Conservation (phyloP, 257 asterid genomes). For the Gentiana dahurica region DNA sequence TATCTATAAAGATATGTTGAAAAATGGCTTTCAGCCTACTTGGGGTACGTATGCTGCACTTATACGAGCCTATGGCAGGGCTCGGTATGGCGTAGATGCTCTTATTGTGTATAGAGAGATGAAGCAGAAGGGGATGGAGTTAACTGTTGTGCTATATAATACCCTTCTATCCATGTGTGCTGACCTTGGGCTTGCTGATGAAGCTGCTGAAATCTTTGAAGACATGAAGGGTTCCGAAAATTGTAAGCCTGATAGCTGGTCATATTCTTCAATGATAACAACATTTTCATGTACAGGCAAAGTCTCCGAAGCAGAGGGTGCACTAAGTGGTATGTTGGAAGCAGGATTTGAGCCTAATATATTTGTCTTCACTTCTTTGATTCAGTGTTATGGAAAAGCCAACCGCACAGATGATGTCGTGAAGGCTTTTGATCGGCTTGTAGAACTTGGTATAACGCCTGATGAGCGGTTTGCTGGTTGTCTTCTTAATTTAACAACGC, state of each 20-base stretch:
- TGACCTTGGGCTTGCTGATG: constrained; percentile 62
- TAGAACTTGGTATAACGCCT: constrained; percentile 42
- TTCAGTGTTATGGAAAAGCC: constrained; percentile 90
- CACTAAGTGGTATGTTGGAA: constrained; percentile 60
- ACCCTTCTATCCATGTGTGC: constrained; percentile 74
- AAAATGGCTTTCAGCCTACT: constrained; percentile 48
- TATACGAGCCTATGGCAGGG: constrained; percentile 61
- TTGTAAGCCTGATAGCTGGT: constrained; percentile 69
- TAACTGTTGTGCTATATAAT: constrained; percentile 59
- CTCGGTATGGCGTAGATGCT: constrained; percentile 71
- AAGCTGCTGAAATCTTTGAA: constrained; percentile 61
- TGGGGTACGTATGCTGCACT: constrained; percentile 75
- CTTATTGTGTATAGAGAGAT: constrained; percentile 61
- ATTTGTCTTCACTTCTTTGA: constrained; percentile 61
- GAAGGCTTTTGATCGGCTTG: constrained; percentile 47
- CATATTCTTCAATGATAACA: constrained; percentile 66
- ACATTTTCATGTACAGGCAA: constrained; percentile 72
- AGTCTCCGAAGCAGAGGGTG: constrained; percentile 68
- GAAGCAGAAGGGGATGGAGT: constrained; percentile 70
- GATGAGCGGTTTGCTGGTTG: constrained; percentile 80
- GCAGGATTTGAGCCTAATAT: constrained; percentile 72
- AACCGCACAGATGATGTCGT: constrained; percentile 70
- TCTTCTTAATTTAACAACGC: constrained; percentile 60
- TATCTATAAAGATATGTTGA: constrained; percentile 59
- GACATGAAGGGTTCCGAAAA: constrained; percentile 57